Percentiles rank a stretch among this genome's conserved stretches.
phyloP scores from a whole-genome alignment of 1,139 yeast genomes.

The Magnusiomyces ingens region DNA sequence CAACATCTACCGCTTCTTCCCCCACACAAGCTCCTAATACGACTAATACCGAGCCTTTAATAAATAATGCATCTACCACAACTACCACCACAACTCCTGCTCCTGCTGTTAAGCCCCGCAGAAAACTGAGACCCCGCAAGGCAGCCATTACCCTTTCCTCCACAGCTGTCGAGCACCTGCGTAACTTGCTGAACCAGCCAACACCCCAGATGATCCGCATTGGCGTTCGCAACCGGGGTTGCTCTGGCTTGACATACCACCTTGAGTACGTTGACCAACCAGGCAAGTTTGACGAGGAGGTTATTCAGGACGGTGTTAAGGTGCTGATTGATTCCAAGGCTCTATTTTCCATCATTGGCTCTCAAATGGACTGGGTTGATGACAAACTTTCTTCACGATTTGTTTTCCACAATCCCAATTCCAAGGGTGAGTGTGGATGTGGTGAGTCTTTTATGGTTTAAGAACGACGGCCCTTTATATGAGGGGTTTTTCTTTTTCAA shows the following conservation, averaged over 20 bases:
- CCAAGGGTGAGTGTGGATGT: slow-evolving; percentile 97
- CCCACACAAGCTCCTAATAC: not conserved
- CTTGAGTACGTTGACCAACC: slow-evolving; percentile 84
- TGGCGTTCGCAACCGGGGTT: slow-evolving; percentile 93
- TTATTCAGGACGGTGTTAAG: slow-evolving; percentile 82
- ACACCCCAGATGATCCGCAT: slow-evolving; percentile 83
- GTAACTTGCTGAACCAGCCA: slow-evolving; percentile 64
- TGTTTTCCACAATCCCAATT: slow-evolving; percentile 89
- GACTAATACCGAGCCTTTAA: not conserved
- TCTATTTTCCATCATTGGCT: slow-evolving; percentile 87
- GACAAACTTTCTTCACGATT: slow-evolving; percentile 85
- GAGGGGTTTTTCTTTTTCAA: not conserved
- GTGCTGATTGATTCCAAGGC: slow-evolving; percentile 95
- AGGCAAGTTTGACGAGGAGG: slow-evolving; percentile 88
- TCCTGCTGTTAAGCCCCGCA: slow-evolving; percentile 35
- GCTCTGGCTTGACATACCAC: slow-evolving; percentile 90
- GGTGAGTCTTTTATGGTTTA: slow-evolving; percentile 97
- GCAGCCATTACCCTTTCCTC: slow-evolving; percentile 78
- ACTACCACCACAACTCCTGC: slow-evolving; percentile 29
- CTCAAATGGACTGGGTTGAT: slow-evolving; percentile 98
- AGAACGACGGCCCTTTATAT: slow-evolving; percentile 7
- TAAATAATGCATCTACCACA: slow-evolving; percentile 14
- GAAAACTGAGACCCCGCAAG: slow-evolving; percentile 75
- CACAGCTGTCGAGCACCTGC: slow-evolving; percentile 65
- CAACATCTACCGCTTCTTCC: not conserved